A percentile compares a stretch with the other conserved stretches of the same genome.
These are phyloP conservation scores for Cyclocybe aegerita DNA, from an alignment of 768 basidiomycete species.

Conservation along the genomic window DNA sequence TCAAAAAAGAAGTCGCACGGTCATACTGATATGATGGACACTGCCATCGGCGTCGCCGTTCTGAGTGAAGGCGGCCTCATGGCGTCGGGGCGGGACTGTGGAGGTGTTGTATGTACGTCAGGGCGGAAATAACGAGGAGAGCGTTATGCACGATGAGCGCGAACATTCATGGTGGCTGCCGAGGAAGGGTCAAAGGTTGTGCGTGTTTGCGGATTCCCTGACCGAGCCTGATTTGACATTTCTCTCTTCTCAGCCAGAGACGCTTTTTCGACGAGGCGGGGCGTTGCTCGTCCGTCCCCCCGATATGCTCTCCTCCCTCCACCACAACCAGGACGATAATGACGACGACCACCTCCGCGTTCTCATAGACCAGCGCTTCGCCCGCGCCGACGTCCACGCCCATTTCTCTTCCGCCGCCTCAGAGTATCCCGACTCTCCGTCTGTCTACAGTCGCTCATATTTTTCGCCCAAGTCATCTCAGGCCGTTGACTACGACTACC, in stretches of 20 bases:
- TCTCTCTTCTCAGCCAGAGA: constrained; percentile 10
- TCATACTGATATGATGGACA: constrained; percentile 17
- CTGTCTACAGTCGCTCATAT: constrained; percentile 62
- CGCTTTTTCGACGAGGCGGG: constrained; percentile 8
- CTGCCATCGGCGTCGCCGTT: not conserved
- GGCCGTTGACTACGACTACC: constrained; percentile 24
- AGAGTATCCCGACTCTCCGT: constrained; percentile 65
- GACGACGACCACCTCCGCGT: constrained; percentile 44
- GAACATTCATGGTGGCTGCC: constrained; percentile 8
- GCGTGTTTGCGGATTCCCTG: constrained; percentile 18
- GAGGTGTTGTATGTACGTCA: not conserved
- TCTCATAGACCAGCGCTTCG: constrained; percentile 54
- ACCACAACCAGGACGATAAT: constrained; percentile 35
- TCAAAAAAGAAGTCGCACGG: constrained; percentile 13
- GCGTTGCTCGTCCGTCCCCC: constrained; percentile 5
- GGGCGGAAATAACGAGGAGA: not conserved
- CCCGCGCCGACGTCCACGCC: constrained; percentile 46
- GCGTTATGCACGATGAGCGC: not conserved
- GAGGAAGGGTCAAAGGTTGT: constrained; percentile 14
- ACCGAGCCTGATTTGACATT: constrained; percentile 13
- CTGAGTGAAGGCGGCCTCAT: not conserved
- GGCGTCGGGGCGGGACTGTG: not conserved
- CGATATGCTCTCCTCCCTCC: constrained; percentile 41
- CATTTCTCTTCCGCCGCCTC: constrained; percentile 52
- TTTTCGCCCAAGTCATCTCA: constrained; percentile 49